Percentiles rank a stretch among this genome's conserved stretches.
These are phyloP conservation scores for Microcyclosporella mali DNA, from an alignment of 2,329 filamentous ascomycete species.

Conservation along the genomic window DNA sequence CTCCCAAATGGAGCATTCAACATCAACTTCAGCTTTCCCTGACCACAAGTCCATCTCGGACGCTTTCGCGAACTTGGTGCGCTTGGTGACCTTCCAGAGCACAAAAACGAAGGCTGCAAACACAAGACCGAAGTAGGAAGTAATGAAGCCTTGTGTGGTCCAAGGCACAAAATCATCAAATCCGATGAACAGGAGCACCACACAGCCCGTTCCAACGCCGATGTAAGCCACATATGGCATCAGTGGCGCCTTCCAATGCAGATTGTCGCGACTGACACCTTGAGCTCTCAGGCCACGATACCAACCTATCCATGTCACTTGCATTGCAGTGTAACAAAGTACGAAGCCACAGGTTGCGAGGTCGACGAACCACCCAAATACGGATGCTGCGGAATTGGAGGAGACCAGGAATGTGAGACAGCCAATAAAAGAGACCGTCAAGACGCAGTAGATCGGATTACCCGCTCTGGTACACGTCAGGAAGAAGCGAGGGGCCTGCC, in stretches of 20 bases:
- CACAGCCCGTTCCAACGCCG: constrained; percentile 1
- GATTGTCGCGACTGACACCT: constrained; percentile 2
- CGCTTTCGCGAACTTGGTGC: constrained; percentile 46
- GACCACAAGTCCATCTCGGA: constrained; percentile 39
- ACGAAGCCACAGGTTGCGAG: constrained; percentile 48
- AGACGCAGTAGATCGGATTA: constrained; percentile 67
- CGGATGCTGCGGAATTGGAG: constrained; percentile 53
- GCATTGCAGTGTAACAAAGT: constrained; percentile 46
- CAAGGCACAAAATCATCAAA: constrained; percentile 7
- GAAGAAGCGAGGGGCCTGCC: constrained; percentile 54
- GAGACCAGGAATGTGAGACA: constrained; percentile 66
- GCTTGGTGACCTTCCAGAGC: constrained; percentile 60
- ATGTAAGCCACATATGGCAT: constrained; percentile 8
- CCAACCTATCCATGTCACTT: constrained; percentile 35
- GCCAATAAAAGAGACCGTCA: constrained; percentile 57
- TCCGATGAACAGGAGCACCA: constrained; percentile 7
- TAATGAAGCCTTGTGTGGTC: constrained; percentile 5
- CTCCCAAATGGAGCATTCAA: constrained; percentile 22
- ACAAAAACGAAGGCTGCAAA: constrained; percentile 41
- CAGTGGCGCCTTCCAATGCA: constrained; percentile 6
- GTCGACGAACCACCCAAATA: constrained; percentile 64
- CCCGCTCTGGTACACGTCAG: constrained; percentile 42
- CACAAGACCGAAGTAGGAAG: constrained; percentile 6
- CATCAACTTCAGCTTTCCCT: constrained; percentile 42
- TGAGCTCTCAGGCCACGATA: constrained; percentile 5